Base-by-base conservation (phyloP, 305 asterid species). In the Ilex paraguariensis region DNA sequence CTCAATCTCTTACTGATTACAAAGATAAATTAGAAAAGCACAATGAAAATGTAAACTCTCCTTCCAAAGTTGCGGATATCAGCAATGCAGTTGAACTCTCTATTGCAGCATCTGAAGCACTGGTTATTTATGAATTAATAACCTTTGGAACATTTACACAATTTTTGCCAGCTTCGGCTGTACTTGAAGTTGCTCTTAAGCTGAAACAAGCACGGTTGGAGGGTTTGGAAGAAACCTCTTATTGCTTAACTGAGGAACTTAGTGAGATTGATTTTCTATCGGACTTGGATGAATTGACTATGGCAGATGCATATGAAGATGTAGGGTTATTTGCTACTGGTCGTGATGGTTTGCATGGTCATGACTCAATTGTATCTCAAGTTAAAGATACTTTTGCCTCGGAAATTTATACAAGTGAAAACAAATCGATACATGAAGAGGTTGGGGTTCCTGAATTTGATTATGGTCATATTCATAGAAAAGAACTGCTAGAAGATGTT, bases 71-170 rank as follows among this genome's bases (percentile, higher is more conserved):
- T 79, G 69, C 67, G 70, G 76, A 71, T 57, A 57, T 57, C 17
- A 60, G 46, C 36, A 76, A 75, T 62, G 83, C 83, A 48, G 76
- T 81, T 64, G 95, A 89, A 71, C 74, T 89, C 49, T 82, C 89
- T 65, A 77, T 89, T 72, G 88, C 87, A 60, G 97, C 97, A 73
- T 89, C 97, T 46, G 97, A 89, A 71, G 95, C 95, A 69, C 79
- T 87, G 75, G 85, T 78, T 59, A 82, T 86, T 81, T 86, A 86
- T 66, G 89, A 84, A 66, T 69, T 84, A 50, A 62, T 79, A 17
- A 64, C 66, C 59, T 71, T 68, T 65, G 85, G 71, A 42, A 64
- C 82, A 28, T 61, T 73, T 69, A 68, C 70, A 36, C 71, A 75
- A 70, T 57, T 51, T 67, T 68, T 60, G 54, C 78, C 83, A 48